phyloP scores from a whole-genome alignment of 192 early-diverging fungal species.

The Entomortierella chlamydospora region DNA sequence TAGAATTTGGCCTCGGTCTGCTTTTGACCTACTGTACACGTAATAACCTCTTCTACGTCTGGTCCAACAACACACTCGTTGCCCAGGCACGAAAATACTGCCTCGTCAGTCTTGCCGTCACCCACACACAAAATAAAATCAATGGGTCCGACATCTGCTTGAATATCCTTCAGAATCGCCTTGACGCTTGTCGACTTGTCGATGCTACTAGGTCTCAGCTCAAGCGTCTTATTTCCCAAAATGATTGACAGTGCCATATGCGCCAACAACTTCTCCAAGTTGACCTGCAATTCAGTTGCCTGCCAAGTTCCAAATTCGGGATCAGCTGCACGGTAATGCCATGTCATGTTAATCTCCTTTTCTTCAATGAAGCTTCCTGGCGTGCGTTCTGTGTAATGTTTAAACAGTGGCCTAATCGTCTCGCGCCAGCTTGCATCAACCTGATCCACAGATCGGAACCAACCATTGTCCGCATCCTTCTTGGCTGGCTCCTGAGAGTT shows the following conservation, averaged over 20 bases:
- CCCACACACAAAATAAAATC: conserved; percentile 84
- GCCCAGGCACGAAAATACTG: conserved; percentile 84
- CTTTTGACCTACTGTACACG: conserved; percentile 97
- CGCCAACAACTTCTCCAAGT: conserved; percentile 93
- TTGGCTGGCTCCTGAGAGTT: conserved; percentile 60
- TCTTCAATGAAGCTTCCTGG: conserved; percentile 98
- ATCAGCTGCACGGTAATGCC: conserved; percentile 96
- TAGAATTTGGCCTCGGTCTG: conserved; percentile 93
- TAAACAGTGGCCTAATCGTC: conserved; percentile 93
- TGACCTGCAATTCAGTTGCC: conserved; percentile 96
- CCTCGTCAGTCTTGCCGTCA: conserved; percentile 97
- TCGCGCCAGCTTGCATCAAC: conserved; percentile 92
- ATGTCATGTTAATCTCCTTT: conserved; percentile 98
- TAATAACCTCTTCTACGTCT: conserved; percentile 68
- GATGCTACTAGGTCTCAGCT: conserved; percentile 91
- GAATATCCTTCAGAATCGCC: conserved; percentile 89
- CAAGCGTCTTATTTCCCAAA: conserved; percentile 95
- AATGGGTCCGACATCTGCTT: conserved; percentile 64
- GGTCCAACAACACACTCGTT: conserved; percentile 55
- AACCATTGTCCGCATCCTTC: conserved; percentile 74
- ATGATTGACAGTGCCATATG: conserved; percentile 96
- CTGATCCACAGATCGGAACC: conserved; percentile 91
- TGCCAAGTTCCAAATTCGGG: conserved; percentile 96
- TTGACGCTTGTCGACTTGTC: conserved; percentile 93
- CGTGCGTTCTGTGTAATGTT: conserved; percentile 97